phyloP scores from a whole-genome alignment of 495 filamentous ascomycete genomes.

The Hyaloscypha hepaticicola region DNA sequence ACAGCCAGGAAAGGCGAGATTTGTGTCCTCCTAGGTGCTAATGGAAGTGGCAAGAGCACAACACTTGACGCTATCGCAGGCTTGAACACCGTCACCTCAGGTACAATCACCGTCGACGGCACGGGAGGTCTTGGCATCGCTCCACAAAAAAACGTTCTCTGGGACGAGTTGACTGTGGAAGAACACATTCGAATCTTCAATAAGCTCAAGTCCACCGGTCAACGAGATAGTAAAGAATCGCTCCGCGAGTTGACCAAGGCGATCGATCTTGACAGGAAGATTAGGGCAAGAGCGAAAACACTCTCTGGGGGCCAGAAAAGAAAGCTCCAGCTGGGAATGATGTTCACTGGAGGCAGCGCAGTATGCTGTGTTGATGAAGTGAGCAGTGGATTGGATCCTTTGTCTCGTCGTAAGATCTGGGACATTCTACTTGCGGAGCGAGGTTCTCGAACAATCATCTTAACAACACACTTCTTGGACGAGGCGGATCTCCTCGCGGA shows the following conservation, averaged over 20 bases:
- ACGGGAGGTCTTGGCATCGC: constrained; percentile 81
- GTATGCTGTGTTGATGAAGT: constrained; percentile 91
- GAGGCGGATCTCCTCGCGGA: constrained; percentile 77
- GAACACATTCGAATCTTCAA: constrained; percentile 83
- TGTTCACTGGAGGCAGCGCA: constrained; percentile 81
- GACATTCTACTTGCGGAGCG: constrained; percentile 81
- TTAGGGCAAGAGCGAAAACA: constrained; percentile 61
- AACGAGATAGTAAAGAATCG: constrained; percentile 51
- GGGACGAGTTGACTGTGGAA: constrained; percentile 77
- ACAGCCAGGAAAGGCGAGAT: constrained; percentile 72
- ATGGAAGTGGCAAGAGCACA: constrained; percentile 84
- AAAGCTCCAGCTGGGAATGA: constrained; percentile 90
- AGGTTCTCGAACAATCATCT: constrained; percentile 71
- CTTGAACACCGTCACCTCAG: constrained; percentile 65
- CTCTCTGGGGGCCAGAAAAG: constrained; percentile 87
- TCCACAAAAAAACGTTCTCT: constrained; percentile 87
- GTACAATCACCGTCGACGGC: constrained; percentile 67
- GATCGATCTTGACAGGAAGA: constrained; percentile 71
- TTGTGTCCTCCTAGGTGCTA: constrained; percentile 77
- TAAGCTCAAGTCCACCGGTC: constrained; percentile 61
- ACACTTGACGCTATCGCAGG: constrained; percentile 85
- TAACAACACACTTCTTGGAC: constrained; percentile 84
- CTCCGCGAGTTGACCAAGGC: constrained; percentile 58
- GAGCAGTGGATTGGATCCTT: constrained; percentile 76
- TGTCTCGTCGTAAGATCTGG: constrained; percentile 83